Evolutionary conservation across 202 grass and related monocot species (phyloP).

Genomic region (Thinopyrum obtusiflorum): DNA sequence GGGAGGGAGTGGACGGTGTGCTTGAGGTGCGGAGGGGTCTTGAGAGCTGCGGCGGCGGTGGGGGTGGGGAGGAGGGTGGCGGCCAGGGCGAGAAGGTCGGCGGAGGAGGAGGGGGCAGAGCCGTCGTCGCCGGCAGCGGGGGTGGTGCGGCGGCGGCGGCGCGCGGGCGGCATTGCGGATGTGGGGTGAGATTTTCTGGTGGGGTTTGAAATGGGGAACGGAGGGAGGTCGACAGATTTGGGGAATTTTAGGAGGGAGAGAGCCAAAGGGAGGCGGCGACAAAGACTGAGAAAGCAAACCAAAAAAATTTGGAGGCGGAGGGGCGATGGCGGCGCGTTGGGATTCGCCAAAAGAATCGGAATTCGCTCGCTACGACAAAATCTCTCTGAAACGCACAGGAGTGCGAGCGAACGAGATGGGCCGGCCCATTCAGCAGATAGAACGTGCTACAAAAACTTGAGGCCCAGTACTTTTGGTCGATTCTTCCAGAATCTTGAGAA

Average conservation of each 20-base stretch:
- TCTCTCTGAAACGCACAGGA: too few species aligned
- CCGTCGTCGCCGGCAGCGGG: background rate
- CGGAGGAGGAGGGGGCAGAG: constrained; percentile 19
- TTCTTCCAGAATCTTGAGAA: too few species aligned
- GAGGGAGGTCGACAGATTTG: constrained; percentile 22
- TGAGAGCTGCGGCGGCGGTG: constrained; percentile 1
- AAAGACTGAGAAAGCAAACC: too few species aligned
- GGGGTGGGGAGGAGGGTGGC: constrained; percentile 16
- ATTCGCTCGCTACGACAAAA: too few species aligned
- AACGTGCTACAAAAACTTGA: too few species aligned
- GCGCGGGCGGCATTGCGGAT: constrained; percentile 34
- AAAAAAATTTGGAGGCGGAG: background rate
- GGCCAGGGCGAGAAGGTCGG: constrained; percentile 36
- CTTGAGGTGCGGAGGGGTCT: constrained; percentile 43
- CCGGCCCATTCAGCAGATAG: too few species aligned
- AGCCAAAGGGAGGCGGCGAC: too few species aligned
- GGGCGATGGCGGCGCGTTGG: too few species aligned
- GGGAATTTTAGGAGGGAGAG: background rate
- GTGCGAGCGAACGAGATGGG: too few species aligned
- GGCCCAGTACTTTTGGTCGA: too few species aligned
- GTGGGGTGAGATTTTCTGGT: background rate
- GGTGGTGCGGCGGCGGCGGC: constrained; percentile 27
- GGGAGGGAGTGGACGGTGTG: constrained; percentile 43
- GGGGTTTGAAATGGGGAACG: constrained; percentile 39
- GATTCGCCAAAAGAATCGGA: background rate